Percentiles rank a stretch among this genome's conserved stretches.
Evolutionary conservation across 2,329 filamentous ascomycete species (phyloP).

Genomic region (Beauveria asiatica): DNA sequence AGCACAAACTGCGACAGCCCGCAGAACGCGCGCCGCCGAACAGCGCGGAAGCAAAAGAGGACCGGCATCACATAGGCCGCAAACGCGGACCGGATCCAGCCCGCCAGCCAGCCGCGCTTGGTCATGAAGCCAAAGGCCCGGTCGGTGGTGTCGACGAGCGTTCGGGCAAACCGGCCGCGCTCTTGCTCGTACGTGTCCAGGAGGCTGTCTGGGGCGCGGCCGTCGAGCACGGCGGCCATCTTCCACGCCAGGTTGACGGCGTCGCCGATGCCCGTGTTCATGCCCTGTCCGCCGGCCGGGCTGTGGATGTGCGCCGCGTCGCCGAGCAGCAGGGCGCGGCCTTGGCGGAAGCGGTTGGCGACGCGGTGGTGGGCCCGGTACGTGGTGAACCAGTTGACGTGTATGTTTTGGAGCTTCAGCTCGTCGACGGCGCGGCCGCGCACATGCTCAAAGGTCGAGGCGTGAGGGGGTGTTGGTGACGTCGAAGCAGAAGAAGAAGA

Average conservation of each 20-base stretch:
- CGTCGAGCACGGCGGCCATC: conserved; percentile 20
- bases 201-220: conserved; percentile 11
- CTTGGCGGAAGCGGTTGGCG: conserved; percentile 13
- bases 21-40: background rate
- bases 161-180: conserved; percentile 8
- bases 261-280: conserved; percentile 29
- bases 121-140: background rate
- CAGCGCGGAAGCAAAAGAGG: background rate
- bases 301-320: conserved; percentile 29
- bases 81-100: background rate
- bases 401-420: background rate
- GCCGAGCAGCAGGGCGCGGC: conserved; percentile 27
- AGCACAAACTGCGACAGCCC: background rate
- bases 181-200: conserved; percentile 20
- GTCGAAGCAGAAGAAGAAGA: background rate
- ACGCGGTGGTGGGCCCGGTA: conserved; percentile 7
- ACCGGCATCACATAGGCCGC: background rate
- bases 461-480: background rate
- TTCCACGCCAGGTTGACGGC: conserved; percentile 28
- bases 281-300: conserved; percentile 28
- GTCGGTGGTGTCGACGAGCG: conserved; percentile 4
- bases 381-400: conserved; percentile 7
- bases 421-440: background rate
- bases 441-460: conserved; percentile 2
- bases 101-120: background rate